Evolutionary conservation across 345 rosid genomes (phyloP), one percentile per base, ranked within the genome.

Genomic region (Raphanus raphanistrum): DNA sequence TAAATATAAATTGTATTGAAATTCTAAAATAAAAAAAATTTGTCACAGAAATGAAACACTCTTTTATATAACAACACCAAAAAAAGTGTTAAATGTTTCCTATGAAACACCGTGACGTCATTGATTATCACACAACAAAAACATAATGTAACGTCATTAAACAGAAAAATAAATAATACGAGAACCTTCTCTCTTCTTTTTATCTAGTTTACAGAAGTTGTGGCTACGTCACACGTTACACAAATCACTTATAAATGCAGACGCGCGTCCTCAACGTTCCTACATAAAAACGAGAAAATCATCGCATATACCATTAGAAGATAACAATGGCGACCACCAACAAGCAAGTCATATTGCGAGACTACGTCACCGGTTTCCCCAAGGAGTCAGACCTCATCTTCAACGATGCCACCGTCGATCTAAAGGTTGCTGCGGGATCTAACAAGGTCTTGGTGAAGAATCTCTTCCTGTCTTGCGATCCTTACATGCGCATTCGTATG

Each of bases 391-490:
- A 83, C 79, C 77, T 85, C 75, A 35, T 54, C 9, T 62, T 83
- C 21, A 76, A 17, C 0, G 79, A 66, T 0, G 5, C 68, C 16
- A 68, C 80, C 55, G 6, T 79, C 27, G 61, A 70, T 38, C 27
- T 85, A 33, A 76, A 8, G 64, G 50, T 85, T 7, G 82, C 84
- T 8, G 59, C 63, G 48, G 84, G 58, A 38, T 70, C 82, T 0
- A 66, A 50, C 45, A 66, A 52, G 2, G 67, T 82, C 33, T 59
- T 88, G 15, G 50, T 89, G 35, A 82, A 89, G 86, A 84, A 84
- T 77, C 77, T 86, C 17, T 88, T 79, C 75, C 72, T 88, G 33
- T 86, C 89, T 6, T 83, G 89, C 58, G 88, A 85, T 76, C 90
- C 90, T 6, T 85, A 86, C 77, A 82, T 88, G 90, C 81, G 88